Percentiles rank a stretch among this genome's conserved stretches.
Conservation (phyloP, 768 basidiomycete genomes). For the Boletus pseudo-olivaceus region DNA sequence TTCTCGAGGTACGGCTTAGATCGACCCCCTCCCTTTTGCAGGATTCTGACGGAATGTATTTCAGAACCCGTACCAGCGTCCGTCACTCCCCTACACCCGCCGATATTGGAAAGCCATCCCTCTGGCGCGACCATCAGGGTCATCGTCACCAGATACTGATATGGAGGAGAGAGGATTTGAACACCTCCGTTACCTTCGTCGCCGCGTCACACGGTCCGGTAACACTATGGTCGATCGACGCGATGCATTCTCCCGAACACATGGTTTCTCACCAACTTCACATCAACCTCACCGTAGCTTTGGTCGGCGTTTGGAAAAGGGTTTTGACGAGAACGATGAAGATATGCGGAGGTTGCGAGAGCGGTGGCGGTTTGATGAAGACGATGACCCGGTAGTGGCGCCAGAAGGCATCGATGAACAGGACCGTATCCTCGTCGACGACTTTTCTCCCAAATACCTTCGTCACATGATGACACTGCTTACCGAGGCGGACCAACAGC, state of each 20-base stretch:
- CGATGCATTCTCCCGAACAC: constrained; percentile 27
- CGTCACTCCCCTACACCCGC: constrained; percentile 52
- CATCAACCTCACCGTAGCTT: constrained; percentile 12
- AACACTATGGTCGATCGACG: constrained; percentile 74
- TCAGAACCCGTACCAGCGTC: constrained; percentile 70
- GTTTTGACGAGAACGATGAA: constrained; percentile 30
- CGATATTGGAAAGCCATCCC: constrained; percentile 65
- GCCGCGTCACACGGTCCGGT: constrained; percentile 82
- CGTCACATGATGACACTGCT: constrained; percentile 55
- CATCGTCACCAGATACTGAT: constrained; percentile 25
- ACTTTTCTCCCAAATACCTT: constrained; percentile 60
- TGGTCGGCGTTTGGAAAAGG: constrained; percentile 27
- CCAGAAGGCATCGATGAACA: constrained; percentile 65
- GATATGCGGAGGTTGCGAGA: constrained; percentile 47
- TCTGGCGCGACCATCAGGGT: constrained; percentile 32
- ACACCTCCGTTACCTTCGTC: constrained; percentile 45
- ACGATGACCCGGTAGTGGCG: constrained; percentile 55
- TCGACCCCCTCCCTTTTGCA: neutral
- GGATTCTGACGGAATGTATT: constrained; percentile 7
- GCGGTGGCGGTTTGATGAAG: constrained; percentile 67
- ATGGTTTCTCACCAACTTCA: constrained; percentile 17
- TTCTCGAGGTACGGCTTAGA: constrained; percentile 60
- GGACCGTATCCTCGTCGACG: constrained; percentile 66
- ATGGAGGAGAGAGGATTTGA: constrained; percentile 21
- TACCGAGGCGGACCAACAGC: constrained; percentile 49